A percentile compares a stretch with the other conserved stretches of the same genome.
Evolutionary conservation across 2,329 filamentous ascomycete genomes (phyloP).

Genomic region (Trichoderma breve): DNA sequence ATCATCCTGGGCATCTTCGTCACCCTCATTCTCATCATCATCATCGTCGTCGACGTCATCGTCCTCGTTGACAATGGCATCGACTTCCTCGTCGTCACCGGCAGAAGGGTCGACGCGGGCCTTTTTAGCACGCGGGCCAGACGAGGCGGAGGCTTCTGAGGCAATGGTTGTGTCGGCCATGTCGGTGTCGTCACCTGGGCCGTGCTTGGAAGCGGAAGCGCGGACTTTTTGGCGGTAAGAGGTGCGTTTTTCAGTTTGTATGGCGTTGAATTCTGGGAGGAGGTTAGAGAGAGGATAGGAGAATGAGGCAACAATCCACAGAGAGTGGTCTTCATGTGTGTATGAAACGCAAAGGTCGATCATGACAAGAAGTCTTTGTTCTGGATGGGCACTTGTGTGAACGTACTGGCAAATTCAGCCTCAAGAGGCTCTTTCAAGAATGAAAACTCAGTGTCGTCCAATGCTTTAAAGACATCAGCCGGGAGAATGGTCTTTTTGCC

Average conservation of each 20-base stretch:
- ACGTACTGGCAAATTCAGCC: constrained; percentile 71
- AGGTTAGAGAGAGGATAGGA: not conserved
- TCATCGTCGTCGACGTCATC: constrained; percentile 39
- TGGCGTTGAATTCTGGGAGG: constrained; percentile 64
- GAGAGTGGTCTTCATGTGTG: not conserved
- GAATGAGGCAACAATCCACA: not conserved
- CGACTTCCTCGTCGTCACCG: constrained; percentile 32
- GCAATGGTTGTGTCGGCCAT: constrained; percentile 37
- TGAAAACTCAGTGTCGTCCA: constrained; percentile 74
- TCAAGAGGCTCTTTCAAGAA: constrained; percentile 68
- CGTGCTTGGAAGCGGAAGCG: constrained; percentile 58
- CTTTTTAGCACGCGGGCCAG: constrained; percentile 38
- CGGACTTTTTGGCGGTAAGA: constrained; percentile 69
- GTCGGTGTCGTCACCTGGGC: constrained; percentile 35
- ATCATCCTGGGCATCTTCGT: constrained; percentile 39
- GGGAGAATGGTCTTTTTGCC: constrained; percentile 78
- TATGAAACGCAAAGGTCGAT: not conserved
- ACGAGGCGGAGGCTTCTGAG: constrained; percentile 28
- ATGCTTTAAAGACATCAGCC: constrained; percentile 70
- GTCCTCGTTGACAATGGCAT: constrained; percentile 31
- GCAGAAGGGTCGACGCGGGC: constrained; percentile 46
- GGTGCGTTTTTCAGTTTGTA: constrained; percentile 72
- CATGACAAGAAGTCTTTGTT: not conserved
- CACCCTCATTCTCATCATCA: constrained; percentile 32
- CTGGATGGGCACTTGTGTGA: not conserved